Conservation (phyloP, 2,329 filamentous ascomycete genomes). For the Phoma sp. region DNA sequence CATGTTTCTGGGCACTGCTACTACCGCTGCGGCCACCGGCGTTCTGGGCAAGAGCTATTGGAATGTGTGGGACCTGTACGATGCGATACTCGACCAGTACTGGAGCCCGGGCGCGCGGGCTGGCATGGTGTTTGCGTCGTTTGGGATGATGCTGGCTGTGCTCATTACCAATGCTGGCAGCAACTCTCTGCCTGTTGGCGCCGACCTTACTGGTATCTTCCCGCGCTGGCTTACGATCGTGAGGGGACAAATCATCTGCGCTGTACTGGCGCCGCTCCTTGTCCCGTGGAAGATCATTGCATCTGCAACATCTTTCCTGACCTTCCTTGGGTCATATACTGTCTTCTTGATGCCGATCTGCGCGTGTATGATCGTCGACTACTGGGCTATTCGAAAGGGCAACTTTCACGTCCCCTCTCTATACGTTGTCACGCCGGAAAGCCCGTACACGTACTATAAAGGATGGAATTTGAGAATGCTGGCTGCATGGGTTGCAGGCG, state of each 20-base stretch:
- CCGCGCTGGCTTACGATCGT: conserved; percentile 36
- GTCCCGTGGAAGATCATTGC: conserved; percentile 38
- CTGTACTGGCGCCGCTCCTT: background rate
- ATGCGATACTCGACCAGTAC: conserved; percentile 27
- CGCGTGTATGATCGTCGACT: conserved; percentile 29
- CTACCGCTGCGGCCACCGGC: conserved; percentile 25
- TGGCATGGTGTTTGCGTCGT: conserved; percentile 35
- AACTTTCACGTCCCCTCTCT: conserved; percentile 29
- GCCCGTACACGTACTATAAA: conserved; percentile 27
- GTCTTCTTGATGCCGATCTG: conserved; percentile 37
- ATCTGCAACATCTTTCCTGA: conserved; percentile 31
- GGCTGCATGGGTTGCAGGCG: conserved; percentile 23
- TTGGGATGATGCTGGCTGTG: conserved; percentile 33
- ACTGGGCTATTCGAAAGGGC: conserved; percentile 25
- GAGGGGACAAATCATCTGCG: conserved; percentile 24
- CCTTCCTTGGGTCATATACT: conserved; percentile 33
- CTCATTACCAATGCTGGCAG: conserved; percentile 36
- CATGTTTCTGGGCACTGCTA: conserved; percentile 31
- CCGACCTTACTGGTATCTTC: conserved; percentile 32
- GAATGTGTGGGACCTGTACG: conserved; percentile 30
- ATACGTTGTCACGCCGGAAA: conserved; percentile 14
- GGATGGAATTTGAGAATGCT: conserved; percentile 31
- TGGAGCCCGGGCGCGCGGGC: conserved; percentile 28
- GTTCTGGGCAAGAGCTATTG: conserved; percentile 32
- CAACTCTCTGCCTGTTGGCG: conserved; percentile 34